Evolutionary conservation across 306 rosid species (phyloP).

Genomic region (Prinsepia uniflora): DNA sequence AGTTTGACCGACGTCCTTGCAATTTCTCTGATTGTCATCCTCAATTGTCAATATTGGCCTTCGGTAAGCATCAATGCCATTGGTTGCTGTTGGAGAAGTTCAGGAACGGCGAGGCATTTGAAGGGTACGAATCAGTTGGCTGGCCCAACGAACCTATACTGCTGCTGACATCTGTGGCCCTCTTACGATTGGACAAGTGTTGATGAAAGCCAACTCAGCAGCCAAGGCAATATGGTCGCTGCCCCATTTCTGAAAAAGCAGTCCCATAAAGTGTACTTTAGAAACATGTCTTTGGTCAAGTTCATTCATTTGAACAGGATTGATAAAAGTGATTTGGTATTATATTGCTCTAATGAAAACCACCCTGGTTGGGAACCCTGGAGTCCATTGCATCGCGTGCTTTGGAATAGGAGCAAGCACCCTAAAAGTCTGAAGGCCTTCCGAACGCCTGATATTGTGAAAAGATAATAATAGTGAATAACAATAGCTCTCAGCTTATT

Average conservation of each 20-base stretch:
- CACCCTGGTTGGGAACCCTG: conserved; percentile 90
- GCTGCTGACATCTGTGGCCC: conserved; percentile 22
- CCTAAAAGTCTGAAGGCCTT: conserved; percentile 76
- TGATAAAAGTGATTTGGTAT: neutral
- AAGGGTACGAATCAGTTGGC: no score
- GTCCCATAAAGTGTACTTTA: neutral
- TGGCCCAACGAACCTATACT: neutral
- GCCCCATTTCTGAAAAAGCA: conserved; percentile 80
- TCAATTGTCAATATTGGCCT: neutral
- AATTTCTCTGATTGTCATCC: conserved; percentile 4
- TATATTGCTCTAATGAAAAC: neutral
- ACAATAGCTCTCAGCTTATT: conserved; percentile 16
- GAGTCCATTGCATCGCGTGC: conserved; percentile 63
- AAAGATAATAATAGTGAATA: conserved; percentile 18
- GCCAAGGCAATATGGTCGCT: conserved; percentile 92
- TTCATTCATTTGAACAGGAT: neutral
- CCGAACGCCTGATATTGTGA: conserved; percentile 67
- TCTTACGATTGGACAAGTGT: conserved; percentile 25
- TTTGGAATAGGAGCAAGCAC: conserved; percentile 90
- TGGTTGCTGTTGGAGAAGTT: no score
- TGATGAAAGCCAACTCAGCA: conserved; percentile 62
- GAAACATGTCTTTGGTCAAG: neutral
- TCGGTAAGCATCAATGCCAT: no score
- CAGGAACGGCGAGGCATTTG: no score
- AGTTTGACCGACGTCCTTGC: neutral